Percentiles rank a stretch among this genome's conserved stretches.
phyloP scores from a whole-genome alignment of 2,329 filamentous ascomycete species.

The Trichoderma simmonsii region DNA sequence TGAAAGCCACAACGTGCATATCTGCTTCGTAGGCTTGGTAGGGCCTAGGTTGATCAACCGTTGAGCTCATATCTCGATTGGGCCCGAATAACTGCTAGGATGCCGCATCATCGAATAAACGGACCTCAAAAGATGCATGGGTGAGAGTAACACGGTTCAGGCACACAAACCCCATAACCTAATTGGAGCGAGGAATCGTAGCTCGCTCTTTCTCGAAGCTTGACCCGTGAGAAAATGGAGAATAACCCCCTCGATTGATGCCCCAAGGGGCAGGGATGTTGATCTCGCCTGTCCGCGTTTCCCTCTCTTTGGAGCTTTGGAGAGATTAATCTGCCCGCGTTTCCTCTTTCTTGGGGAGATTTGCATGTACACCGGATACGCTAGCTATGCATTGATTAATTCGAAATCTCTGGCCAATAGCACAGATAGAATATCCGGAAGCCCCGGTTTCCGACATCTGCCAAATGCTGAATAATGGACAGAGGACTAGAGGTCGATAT shows the following conservation, averaged over 20 bases:
- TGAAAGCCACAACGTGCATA: background rate
- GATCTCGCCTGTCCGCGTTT: background rate
- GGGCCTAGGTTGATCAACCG: background rate
- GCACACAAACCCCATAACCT: background rate
- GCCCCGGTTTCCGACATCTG: constrained; percentile 1
- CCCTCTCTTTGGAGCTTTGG: background rate
- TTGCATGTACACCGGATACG: background rate
- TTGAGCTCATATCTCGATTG: background rate
- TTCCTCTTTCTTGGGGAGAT: background rate
- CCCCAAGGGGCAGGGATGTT: background rate
- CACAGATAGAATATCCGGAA: background rate
- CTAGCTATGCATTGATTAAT: background rate
- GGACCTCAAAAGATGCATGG: background rate
- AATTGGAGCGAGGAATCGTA: background rate
- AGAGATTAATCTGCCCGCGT: background rate
- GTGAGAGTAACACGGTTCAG: background rate
- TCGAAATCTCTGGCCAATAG: background rate
- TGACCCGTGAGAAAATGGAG: background rate
- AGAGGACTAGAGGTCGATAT: background rate
- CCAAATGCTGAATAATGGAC: background rate
- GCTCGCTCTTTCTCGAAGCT: background rate
- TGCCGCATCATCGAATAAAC: background rate
- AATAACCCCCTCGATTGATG: background rate
- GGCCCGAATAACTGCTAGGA: background rate
- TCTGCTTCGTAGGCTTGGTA: background rate